Percentiles rank a stretch among this genome's conserved stretches.
Evolutionary conservation across 1,139 yeast genomes (phyloP).

Genomic region (Lodderomyces pseudojiufengensis): DNA sequence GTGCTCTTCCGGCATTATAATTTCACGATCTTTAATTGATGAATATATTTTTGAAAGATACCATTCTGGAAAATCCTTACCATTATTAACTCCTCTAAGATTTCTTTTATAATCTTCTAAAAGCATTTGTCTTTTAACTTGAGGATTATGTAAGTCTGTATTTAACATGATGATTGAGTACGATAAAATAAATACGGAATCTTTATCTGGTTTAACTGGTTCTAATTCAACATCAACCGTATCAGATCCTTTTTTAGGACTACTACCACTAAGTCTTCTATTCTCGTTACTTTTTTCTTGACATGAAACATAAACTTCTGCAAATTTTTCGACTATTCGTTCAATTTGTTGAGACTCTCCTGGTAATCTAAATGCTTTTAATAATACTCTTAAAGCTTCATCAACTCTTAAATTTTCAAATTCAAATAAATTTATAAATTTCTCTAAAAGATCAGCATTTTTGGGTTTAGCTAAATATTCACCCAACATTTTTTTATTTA

Average conservation of each 20-base stretch:
- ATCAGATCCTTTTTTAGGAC: slow-evolving; percentile 12
- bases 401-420: slow-evolving; percentile 80
- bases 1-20: slow-evolving; percentile 97
- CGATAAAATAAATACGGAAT: slow-evolving; percentile 67
- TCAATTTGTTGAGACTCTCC: slow-evolving; percentile 98
- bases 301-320: slow-evolving; percentile 63
- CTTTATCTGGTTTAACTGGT: slow-evolving; percentile 63
- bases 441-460: slow-evolving; percentile 55
- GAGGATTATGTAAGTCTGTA: slow-evolving; percentile 76
- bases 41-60: slow-evolving; percentile 75
- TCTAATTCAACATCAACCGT: slow-evolving; percentile 22
- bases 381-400: slow-evolving; percentile 80
- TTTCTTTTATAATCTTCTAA: slow-evolving; percentile 77
- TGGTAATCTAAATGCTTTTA: slow-evolving; percentile 85
- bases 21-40: slow-evolving; percentile 81
- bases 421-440: slow-evolving; percentile 70
- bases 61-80: slow-evolving; percentile 81
- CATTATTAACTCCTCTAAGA: slow-evolving; percentile 73
- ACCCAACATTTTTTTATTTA: slow-evolving; percentile 86
- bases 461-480: slow-evolving; percentile 78
- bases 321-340: slow-evolving; percentile 82
- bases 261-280: no score
- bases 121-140: slow-evolving; percentile 83
- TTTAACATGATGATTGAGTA: slow-evolving; percentile 75
- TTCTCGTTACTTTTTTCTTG: slow-evolving; percentile 6